Conservation (phyloP, 1,284 basidiomycete species). For the Entoloma clypeatum region DNA sequence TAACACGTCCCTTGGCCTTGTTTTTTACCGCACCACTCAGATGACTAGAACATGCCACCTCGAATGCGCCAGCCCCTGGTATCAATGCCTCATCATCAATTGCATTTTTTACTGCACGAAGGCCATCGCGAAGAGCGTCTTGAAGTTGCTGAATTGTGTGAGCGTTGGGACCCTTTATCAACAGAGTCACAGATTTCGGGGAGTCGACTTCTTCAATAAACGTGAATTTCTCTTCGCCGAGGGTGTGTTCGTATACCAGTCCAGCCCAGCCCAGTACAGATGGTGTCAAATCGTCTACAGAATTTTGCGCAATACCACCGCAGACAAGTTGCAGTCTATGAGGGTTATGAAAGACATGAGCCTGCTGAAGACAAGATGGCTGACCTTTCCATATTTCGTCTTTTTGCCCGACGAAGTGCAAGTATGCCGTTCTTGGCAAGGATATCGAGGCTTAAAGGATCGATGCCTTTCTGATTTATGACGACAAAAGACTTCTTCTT, state of each 20-base stretch:
- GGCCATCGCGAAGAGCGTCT: conserved; percentile 94
- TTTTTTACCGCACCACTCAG: conserved; percentile 80
- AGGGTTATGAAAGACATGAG: conserved; percentile 16
- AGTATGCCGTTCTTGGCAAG: conserved; percentile 97
- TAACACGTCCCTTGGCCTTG: conserved; percentile 90
- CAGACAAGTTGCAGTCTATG: conserved; percentile 86
- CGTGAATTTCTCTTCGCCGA: conserved; percentile 99
- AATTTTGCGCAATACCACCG: conserved; percentile 96
- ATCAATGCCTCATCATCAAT: conserved; percentile 88
- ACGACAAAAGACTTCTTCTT: conserved; percentile 89
- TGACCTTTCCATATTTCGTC: conserved; percentile 96
- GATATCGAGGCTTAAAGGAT: conserved; percentile 95
- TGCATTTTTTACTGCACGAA: conserved; percentile 96
- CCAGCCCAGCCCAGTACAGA: conserved; percentile 96
- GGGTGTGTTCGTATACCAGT: conserved; percentile 97
- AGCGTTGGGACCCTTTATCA: conserved; percentile 98
- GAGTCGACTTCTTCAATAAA: conserved; percentile 97
- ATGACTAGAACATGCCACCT: conserved; percentile 89
- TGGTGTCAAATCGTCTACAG: conserved; percentile 92
- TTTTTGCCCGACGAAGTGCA: conserved; percentile 92
- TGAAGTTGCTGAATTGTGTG: conserved; percentile 97
- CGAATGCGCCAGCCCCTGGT: conserved; percentile 97
- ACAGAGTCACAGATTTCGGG: conserved; percentile 94
- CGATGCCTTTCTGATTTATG: conserved; percentile 99
- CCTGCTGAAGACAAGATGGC: conserved; percentile 21